Evolutionary conservation across 2,329 filamentous ascomycete species (phyloP).

Genomic region (Didymella sp.): DNA sequence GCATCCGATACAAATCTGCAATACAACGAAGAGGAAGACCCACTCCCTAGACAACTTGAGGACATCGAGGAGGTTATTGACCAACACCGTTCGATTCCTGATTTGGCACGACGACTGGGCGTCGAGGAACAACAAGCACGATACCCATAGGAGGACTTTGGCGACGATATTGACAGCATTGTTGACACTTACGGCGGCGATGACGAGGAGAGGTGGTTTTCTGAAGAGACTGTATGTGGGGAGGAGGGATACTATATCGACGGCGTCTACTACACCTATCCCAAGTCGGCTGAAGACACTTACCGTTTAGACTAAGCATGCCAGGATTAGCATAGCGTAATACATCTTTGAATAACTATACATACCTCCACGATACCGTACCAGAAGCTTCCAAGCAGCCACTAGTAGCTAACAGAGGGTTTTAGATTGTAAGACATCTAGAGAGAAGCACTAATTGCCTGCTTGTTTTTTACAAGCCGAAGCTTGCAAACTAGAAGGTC

Average conservation of each 20-base stretch:
- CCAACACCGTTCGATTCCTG: neutral
- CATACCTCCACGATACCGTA: too few relatives aligned
- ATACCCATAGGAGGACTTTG: slow-evolving; percentile 13
- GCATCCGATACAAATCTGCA: neutral
- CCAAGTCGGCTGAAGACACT: slow-evolving; percentile 3
- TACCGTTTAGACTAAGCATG: neutral
- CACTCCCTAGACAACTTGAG: slow-evolving; percentile 2
- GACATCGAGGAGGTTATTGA: neutral
- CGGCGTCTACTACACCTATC: neutral
- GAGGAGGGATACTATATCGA: slow-evolving; percentile 2
- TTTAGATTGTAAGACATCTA: too few relatives aligned
- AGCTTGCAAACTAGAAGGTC: too few relatives aligned
- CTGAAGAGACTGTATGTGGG: neutral
- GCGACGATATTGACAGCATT: slow-evolving; percentile 9
- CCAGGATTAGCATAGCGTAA: slow-evolving; percentile 4
- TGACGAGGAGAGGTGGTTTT: neutral
- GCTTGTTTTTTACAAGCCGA: too few relatives aligned
- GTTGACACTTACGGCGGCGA: neutral
- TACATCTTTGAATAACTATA: neutral
- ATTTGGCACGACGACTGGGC: slow-evolving; percentile 1
- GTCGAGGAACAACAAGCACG: slow-evolving; percentile 1
- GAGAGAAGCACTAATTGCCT: too few relatives aligned
- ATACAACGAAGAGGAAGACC: neutral
- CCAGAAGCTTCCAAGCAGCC: too few relatives aligned
- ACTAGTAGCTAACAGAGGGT: too few relatives aligned